Conservation (phyloP, 768 basidiomycete genomes). For the Tephrocybe sp. region DNA sequence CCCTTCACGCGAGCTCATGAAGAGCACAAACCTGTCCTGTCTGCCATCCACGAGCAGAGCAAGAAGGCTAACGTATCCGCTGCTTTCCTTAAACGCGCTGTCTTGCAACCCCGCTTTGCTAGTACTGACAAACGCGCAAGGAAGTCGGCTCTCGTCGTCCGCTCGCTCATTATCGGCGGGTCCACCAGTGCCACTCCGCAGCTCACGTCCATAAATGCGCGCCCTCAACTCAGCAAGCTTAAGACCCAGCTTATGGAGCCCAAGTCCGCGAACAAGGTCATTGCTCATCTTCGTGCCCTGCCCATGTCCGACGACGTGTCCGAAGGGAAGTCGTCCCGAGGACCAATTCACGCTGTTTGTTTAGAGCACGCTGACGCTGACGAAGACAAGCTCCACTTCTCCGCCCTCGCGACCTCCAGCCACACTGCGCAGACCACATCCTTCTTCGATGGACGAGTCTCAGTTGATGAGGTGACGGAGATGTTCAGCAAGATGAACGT, state of each 20-base stretch:
- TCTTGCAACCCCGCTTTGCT: conserved; percentile 28
- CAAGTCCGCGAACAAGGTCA: conserved; percentile 69
- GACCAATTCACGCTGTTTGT: conserved; percentile 80
- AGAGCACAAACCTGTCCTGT: conserved; percentile 34
- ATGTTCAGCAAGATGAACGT: conserved; percentile 62
- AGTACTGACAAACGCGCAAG: conserved; percentile 61
- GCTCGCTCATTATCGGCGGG: conserved; percentile 68
- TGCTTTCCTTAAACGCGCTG: conserved; percentile 33
- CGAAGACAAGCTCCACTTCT: conserved; percentile 59
- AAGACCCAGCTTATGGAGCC: conserved; percentile 68
- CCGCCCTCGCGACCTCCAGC: conserved; percentile 33
- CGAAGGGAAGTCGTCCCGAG: conserved; percentile 19
- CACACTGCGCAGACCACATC: conserved; percentile 7
- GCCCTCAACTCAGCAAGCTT: conserved; percentile 58
- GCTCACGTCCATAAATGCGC: conserved; percentile 42
- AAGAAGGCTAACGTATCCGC: conserved; percentile 38
- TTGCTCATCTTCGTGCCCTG: conserved; percentile 65
- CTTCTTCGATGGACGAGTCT: conserved; percentile 44
- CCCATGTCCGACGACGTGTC: conserved; percentile 42
- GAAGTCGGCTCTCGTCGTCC: conserved; percentile 61
- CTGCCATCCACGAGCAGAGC: conserved; percentile 36
- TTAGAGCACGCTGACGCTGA: conserved; percentile 64
- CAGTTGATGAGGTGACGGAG: conserved; percentile 48
- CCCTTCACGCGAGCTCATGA: conserved; percentile 32
- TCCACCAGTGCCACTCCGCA: conserved; percentile 30